Percentiles rank a stretch among this genome's conserved stretches.
Evolutionary conservation across 2,329 filamentous ascomycete genomes (phyloP).

Genomic region (Fusarium denticulatum): DNA sequence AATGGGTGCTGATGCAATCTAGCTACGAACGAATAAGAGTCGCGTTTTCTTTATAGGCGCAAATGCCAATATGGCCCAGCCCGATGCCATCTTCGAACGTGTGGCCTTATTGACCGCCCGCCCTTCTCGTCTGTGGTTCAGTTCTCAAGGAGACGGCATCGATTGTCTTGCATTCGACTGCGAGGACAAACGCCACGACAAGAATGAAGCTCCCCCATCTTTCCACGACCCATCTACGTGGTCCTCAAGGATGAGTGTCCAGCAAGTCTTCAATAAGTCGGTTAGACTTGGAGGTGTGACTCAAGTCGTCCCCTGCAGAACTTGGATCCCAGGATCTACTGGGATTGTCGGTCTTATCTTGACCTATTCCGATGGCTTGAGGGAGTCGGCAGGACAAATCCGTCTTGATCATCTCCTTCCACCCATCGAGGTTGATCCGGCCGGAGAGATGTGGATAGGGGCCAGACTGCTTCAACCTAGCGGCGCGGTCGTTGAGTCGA

Average conservation of each 20-base stretch:
- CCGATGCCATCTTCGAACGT: neutral
- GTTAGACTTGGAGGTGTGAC: slow-evolving; percentile 2
- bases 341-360: slow-evolving; percentile 15
- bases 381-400: slow-evolving; percentile 14
- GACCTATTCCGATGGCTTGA: slow-evolving; percentile 6
- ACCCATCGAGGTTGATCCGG: neutral
- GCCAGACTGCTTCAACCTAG: neutral
- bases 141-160: neutral
- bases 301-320: neutral
- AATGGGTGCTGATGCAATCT: neutral
- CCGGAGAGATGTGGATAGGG: slow-evolving; percentile 14
- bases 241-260: neutral
- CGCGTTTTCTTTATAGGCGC: slow-evolving; percentile 10
- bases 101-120: neutral
- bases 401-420: slow-evolving; percentile 9
- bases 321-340: slow-evolving; percentile 6
- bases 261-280: neutral
- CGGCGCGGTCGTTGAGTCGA: neutral
- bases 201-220: neutral
- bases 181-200: neutral
- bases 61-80: neutral
- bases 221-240: neutral
- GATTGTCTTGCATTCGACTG: slow-evolving; percentile 16
- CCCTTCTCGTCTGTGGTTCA: slow-evolving; percentile 9
- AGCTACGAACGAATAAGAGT: slow-evolving; percentile 15